Conservation (phyloP, 345 rosid genomes). For the Salix caprea region DNA sequence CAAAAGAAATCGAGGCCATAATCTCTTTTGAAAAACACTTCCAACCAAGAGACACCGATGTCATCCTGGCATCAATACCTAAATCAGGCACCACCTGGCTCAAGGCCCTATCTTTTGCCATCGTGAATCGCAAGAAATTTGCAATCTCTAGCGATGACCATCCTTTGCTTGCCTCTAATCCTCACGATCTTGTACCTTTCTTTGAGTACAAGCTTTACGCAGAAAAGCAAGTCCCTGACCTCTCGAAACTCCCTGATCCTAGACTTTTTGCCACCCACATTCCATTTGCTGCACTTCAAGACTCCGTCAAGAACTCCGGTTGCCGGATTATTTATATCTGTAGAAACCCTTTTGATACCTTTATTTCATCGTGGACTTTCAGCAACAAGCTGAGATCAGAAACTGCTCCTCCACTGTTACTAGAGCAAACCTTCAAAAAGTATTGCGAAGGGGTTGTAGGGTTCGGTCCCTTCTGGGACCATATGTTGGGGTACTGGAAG, state of each 20-base stretch:
- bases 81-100: conserved; percentile 53
- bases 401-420: neutral
- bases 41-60: conserved; percentile 26
- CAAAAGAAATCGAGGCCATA: conserved; percentile 61
- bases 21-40: conserved; percentile 34
- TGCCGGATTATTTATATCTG: conserved; percentile 21
- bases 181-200: conserved; percentile 45
- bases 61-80: conserved; percentile 31
- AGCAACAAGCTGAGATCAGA: conserved; percentile 15
- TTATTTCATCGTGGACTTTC: conserved; percentile 26
- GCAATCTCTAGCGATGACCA: neutral
- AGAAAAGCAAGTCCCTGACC: conserved; percentile 3
- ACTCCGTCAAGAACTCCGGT: conserved; percentile 6
- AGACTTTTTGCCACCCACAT: conserved; percentile 22
- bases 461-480: conserved; percentile 42
- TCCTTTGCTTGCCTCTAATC: conserved; percentile 34
- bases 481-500: conserved; percentile 34
- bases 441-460: conserved; percentile 26
- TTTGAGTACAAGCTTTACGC: conserved; percentile 30
- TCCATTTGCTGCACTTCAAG: conserved; percentile 7
- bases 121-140: conserved; percentile 17
- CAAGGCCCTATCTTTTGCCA: conserved; percentile 33
- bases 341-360: conserved; percentile 27
- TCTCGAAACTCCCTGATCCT: conserved; percentile 11
- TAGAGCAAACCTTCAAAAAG: conserved; percentile 35